These are phyloP conservation scores for Ustilago cynodontis DNA, from an alignment of 1,284 basidiomycete species.

Conservation along the genomic window DNA sequence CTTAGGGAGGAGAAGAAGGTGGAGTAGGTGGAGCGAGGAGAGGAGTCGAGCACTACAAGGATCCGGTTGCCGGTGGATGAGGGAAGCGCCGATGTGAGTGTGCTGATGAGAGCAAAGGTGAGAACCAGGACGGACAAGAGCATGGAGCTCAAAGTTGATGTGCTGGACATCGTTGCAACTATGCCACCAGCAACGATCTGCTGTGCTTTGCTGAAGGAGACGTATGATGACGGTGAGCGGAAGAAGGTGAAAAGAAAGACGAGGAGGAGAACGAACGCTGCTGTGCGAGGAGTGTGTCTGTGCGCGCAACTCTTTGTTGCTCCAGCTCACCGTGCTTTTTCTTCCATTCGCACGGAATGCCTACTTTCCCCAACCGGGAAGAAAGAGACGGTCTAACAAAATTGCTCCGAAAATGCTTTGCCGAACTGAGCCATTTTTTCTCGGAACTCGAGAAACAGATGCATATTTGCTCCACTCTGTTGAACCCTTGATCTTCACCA, in stretches of 20 bases:
- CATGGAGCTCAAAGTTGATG: not conserved
- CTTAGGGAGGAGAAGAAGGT: conserved; percentile 43
- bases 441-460: conserved; percentile 2
- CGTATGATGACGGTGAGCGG: conserved; percentile 4
- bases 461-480: conserved; percentile 13
- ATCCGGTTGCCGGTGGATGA: conserved; percentile 62
- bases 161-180: not conserved
- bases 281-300: conserved; percentile 18
- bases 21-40: conserved; percentile 34
- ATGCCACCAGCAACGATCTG: too few species aligned
- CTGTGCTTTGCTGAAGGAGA: conserved; percentile 2
- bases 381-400: conserved; percentile 5
- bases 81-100: conserved; percentile 24
- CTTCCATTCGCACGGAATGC: conserved; percentile 48
- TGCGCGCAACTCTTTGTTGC: conserved; percentile 20
- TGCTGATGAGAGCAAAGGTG: conserved; percentile 21
- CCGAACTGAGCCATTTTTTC: conserved; percentile 24
- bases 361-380: too few species aligned
- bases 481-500: not conserved
- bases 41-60: conserved; percentile 56
- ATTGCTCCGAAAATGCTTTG: not conserved
- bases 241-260: not conserved
- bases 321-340: conserved; percentile 37
- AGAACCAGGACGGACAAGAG: conserved; percentile 9
- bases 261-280: not conserved